Evolutionary conservation across 805 yeast species (phyloP).

Genomic region (Cyberlindnera bimundalis): DNA sequence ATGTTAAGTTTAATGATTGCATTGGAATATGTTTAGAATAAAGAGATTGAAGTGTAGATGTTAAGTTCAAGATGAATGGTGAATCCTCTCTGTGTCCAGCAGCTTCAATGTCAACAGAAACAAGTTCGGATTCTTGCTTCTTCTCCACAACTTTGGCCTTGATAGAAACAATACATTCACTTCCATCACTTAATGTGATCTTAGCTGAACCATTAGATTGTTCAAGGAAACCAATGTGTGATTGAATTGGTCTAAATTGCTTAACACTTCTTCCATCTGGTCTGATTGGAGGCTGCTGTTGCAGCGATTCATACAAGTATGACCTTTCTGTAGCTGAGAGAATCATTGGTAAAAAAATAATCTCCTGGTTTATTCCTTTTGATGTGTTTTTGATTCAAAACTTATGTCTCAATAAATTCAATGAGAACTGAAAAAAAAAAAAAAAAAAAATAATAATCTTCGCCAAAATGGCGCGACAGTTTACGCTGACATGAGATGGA

Average conservation of each 20-base stretch:
- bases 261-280: conserved; percentile 78
- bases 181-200: conserved; percentile 81
- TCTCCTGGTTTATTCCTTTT: no score
- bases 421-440: no score
- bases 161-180: conserved; percentile 89
- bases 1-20: conserved; percentile 56
- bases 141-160: conserved; percentile 75
- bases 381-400: no score
- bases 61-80: conserved; percentile 57
- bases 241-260: conserved; percentile 86
- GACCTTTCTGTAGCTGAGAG: conserved; percentile 75
- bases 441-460: no score
- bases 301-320: conserved; percentile 71
- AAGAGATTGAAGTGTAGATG: conserved; percentile 55
- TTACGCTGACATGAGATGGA: no score
- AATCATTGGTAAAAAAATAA: no score
- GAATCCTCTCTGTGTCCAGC: conserved; percentile 80
- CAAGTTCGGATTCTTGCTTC: conserved; percentile 41
- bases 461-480: conserved; percentile 4
- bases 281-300: conserved; percentile 57
- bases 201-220: conserved; percentile 91
- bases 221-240: conserved; percentile 76
- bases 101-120: conserved; percentile 79
- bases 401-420: no score
- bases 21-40: conserved; percentile 51